Evolutionary conservation across 1,284 basidiomycete genomes (phyloP).

Genomic region (Trichosporon ovoides): DNA sequence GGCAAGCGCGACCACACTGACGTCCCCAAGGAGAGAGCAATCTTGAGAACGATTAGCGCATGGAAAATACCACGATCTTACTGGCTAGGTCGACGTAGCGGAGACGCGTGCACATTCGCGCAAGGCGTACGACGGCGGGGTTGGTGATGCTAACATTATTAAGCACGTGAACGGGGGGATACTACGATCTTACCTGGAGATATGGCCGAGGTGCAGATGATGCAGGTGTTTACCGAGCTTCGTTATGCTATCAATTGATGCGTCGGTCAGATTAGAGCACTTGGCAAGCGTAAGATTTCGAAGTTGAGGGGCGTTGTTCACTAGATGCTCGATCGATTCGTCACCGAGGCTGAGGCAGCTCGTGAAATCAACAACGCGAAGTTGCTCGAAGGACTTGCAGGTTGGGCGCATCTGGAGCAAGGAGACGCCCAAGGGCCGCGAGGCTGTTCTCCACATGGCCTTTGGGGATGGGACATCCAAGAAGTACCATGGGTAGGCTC

Average conservation of each 20-base stretch:
- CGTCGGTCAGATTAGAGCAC: constrained; percentile 79
- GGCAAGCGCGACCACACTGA: constrained; percentile 87
- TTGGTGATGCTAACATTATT: constrained; percentile 70
- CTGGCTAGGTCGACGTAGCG: constrained; percentile 97
- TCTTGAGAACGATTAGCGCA: neutral
- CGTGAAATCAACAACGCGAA: constrained; percentile 86
- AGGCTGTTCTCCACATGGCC: constrained; percentile 3
- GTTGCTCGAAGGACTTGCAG: constrained; percentile 59
- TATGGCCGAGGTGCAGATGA: constrained; percentile 92
- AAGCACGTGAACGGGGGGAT: too few relatives aligned
- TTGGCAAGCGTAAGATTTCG: constrained; percentile 90
- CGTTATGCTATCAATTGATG: constrained; percentile 76
- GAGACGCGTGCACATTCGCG: constrained; percentile 82
- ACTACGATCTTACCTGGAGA: constrained; percentile 56
- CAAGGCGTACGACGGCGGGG: constrained; percentile 74
- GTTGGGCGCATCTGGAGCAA: neutral
- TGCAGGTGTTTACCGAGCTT: constrained; percentile 85
- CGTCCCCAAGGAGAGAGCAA: constrained; percentile 75
- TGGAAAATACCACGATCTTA: constrained; percentile 50
- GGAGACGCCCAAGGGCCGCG: neutral
- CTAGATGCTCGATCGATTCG: constrained; percentile 81
- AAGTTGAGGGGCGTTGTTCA: constrained; percentile 81
- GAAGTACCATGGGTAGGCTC: constrained; percentile 20
- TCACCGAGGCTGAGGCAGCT: constrained; percentile 78
- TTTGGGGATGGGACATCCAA: constrained; percentile 6